Evolutionary conservation across 257 asterid species (phyloP), one percentile per base, ranked within the genome.

Genomic region (Solanum pinnatisectum): DNA sequence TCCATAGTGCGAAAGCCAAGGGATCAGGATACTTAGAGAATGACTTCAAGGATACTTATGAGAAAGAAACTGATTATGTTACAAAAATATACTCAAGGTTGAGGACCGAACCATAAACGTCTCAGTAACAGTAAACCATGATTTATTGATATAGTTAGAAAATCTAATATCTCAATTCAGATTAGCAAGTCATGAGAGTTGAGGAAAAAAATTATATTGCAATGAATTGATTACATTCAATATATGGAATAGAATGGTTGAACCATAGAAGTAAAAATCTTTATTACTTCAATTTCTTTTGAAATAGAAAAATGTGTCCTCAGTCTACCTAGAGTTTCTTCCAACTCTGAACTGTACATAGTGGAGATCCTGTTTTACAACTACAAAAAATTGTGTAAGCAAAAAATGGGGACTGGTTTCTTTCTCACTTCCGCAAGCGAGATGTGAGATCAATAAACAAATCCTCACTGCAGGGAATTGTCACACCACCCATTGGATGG

Each of bases 391-490:
- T 33, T 70, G 44, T n/a, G n/a, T n/a, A n/a, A n/a, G n/a, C n/a
- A n/a, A n/a, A n/a, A n/a, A n/a, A n/a, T n/a, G n/a, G n/a, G n/a
- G n/a, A n/a, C n/a, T n/a, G n/a, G n/a, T n/a, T n/a, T n/a, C n/a
- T n/a, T n/a, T 63, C 27, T 63, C 71, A 23, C 6, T 63, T 63
- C 70, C 32, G 27, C 27, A 63, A 63, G 13, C 6, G 15, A 63
- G 32, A 23, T 23, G 32, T 63, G 71, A 63, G 70, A 23, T 63
- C 32, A 10, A 63, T 23, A 32, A 63, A 23, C n/a, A 81, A 68
- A 35, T 83, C 85, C 46, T 88, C 91, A 4, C 52, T 76, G 76
- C 92, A 91, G 0, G 93, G 93, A 83, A 91, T 90, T 20, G 92
- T 90, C 2, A 90, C 74, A 63, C 89, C 89, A 3, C 92, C 93